A percentile compares a stretch with the other conserved stretches of the same genome.
phyloP scores from a whole-genome alignment of 371 early-diverging fungal genomes.

The Mucor irregularis region DNA sequence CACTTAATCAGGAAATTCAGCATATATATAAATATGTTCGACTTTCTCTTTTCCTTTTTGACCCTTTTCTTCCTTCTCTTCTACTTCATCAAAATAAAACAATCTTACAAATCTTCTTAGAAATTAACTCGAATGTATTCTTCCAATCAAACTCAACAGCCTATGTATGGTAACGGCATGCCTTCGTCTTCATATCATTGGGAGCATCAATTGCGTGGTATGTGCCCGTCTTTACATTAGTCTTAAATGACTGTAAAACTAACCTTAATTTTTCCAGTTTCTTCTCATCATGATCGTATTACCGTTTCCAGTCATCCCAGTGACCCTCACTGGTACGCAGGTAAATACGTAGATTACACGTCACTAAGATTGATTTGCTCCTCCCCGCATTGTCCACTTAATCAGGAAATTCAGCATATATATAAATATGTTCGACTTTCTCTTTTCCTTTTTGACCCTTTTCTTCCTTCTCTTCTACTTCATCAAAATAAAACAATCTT shows the following conservation, averaged over 20 bases:
- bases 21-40: background rate
- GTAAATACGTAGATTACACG: too few species aligned
- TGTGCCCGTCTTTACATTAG: background rate
- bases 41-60: background rate
- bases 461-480: background rate
- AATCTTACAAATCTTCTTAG: background rate
- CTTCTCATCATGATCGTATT: slow-evolving; percentile 1
- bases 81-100: background rate
- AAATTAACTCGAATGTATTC: background rate
- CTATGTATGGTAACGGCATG: background rate
- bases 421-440: background rate
- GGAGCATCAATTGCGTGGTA: slow-evolving; percentile 10
- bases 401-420: background rate
- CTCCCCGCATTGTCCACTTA: background rate
- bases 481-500: background rate
- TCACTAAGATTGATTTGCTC: background rate
- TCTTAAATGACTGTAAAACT: too few species aligned
- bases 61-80: slow-evolving; percentile 1
- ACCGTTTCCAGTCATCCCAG: background rate
- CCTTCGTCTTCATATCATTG: slow-evolving; percentile 4
- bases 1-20: background rate
- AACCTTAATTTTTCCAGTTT: background rate
- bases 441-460: background rate
- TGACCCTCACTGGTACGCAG: slow-evolving; percentile 16
- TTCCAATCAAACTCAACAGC: background rate